Evolutionary conservation across 169 alveolate genomes (phyloP), one percentile per base, ranked within the genome.

Genomic region (Cryptosporidium felis): DNA sequence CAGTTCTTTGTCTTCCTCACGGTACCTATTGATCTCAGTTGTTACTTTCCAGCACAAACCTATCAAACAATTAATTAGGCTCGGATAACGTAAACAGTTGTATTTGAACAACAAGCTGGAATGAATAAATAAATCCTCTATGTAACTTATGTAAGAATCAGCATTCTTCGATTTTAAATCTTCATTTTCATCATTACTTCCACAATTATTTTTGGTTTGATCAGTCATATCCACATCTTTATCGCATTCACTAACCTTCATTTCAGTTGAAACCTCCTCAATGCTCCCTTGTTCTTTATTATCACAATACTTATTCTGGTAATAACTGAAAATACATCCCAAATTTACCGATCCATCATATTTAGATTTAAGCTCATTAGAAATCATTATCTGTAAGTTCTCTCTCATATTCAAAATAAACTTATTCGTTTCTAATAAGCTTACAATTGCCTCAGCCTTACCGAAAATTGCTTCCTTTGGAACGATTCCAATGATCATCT

Each of bases 51-150:
- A 41, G 10, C 40, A 40, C 40, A 61, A 38, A 5, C 12, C n/a
- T 16, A 74, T 36, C 21, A 74, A 23, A 5, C 21, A 40, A 32
- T 74, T 30, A 9, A 74, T 74, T 34, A 74, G 26, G 2, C n/a
- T 18, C 30, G 85, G 85, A 36, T 74, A 53, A 23, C 56, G 36
- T 26, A 74, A 12, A 32, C 74, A 74, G 34, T 56, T 53, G 0
- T 74, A 74, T 26, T 74, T 74, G 26, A 53, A 74, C 36, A 74
- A 23, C 32, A 45, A 47, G 3, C 49, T 30, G 14, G 28, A 49
- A 46, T 46, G 10, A 4, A 47, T 14, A 30, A 65, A 65, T 21
- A 65, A 10, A 26, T 65, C 62, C 18, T 65, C 61, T n/a, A 36
- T 26, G 34, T 65, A 65, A 49, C 41, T 16, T 0, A 16, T 51